Conservation (phyloP, 1,139 yeast genomes). For the Nakaseomyces uthaithaninus region DNA sequence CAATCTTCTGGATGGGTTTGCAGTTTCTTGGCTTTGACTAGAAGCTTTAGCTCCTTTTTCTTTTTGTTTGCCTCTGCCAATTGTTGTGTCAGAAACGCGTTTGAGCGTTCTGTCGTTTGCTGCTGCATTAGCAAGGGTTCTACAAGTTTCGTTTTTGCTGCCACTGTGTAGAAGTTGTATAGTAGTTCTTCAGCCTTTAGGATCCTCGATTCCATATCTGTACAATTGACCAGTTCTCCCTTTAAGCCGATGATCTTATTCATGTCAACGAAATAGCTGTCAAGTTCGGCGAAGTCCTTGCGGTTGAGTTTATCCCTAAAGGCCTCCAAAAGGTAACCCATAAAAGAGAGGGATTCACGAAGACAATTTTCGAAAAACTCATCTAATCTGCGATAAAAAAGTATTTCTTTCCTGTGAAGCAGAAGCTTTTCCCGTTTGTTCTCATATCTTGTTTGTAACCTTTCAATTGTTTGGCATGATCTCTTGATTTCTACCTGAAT, state of each 20-base stretch:
- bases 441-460: constrained; percentile 8
- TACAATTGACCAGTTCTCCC: not conserved
- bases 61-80: constrained; percentile 10
- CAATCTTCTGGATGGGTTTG: constrained; percentile 6
- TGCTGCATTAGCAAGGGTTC: constrained; percentile 1
- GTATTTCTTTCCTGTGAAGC: constrained; percentile 6
- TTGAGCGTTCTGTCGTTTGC: not conserved
- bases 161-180: constrained; percentile 2
- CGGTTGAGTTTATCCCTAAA: not conserved
- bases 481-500: constrained; percentile 5
- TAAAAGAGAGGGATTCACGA: constrained; percentile 4
- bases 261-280: not conserved
- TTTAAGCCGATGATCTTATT: constrained; percentile 2
- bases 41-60: constrained; percentile 9
- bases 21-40: constrained; percentile 4
- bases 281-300: not conserved
- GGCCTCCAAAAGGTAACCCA: constrained; percentile 4
- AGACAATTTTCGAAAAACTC: constrained; percentile 4
- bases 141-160: constrained; percentile 3
- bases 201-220: not conserved
- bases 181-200: not conserved
- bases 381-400: not conserved
- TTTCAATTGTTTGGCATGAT: constrained; percentile 3
- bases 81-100: constrained; percentile 9
- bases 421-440: constrained; percentile 7